Percentiles rank a stretch among this genome's conserved stretches.
Evolutionary conservation across 1,284 basidiomycete genomes (phyloP).

Genomic region (Ustilago tritici): DNA sequence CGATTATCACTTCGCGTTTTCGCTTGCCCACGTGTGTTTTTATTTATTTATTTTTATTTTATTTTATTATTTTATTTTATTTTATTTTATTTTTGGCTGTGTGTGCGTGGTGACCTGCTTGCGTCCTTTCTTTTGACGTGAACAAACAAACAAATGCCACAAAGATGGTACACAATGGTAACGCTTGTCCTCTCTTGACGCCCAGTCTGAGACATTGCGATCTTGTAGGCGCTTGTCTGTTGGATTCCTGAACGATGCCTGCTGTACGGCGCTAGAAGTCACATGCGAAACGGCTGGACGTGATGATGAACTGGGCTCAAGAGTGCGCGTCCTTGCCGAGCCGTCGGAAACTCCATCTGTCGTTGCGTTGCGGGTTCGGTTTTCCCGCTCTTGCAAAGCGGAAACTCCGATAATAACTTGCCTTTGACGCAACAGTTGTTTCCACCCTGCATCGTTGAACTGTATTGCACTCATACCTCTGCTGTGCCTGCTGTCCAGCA

Average conservation of each 20-base stretch:
- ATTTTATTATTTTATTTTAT: no score
- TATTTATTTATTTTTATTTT: no score
- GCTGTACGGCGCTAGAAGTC: neutral
- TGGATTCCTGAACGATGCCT: neutral
- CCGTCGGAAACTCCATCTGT: neutral
- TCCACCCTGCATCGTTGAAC: no score
- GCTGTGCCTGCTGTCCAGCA: no score
- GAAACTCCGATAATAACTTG: no score
- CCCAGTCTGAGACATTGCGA: neutral
- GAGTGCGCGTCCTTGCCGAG: neutral
- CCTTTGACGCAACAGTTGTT: no score
- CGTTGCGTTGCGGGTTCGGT: no score
- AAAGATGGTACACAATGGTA: neutral
- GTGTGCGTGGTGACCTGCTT: neutral
- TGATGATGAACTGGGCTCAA: neutral
- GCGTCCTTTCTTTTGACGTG: neutral
- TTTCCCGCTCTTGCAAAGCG: no score
- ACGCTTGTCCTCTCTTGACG: neutral
- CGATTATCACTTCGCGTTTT: neutral
- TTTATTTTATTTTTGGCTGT: neutral
- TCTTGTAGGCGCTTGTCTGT: no score
- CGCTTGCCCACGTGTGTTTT: neutral
- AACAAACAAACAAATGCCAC: conserved; percentile 22
- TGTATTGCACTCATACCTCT: no score
- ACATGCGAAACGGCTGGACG: neutral